Percentiles rank a stretch among this genome's conserved stretches.
Conservation (phyloP, 805 yeast species). For the Candida jianshihensis region DNA sequence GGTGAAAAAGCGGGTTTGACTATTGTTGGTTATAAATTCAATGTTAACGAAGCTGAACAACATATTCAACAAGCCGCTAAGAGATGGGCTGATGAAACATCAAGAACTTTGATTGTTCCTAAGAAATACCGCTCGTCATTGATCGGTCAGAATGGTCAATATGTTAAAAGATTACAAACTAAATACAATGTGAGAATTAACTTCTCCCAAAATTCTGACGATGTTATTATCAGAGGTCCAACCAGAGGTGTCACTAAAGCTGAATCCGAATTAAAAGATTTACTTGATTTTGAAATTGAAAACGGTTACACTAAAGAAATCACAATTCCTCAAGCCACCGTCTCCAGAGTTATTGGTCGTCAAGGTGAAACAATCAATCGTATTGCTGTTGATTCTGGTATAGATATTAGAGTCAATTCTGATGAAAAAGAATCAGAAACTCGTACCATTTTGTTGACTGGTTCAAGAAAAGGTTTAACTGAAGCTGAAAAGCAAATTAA, state of each 20-base stretch:
- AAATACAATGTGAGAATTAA: slow-evolving; percentile 77
- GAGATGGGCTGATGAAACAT: slow-evolving; percentile 77
- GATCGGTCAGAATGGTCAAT: slow-evolving; percentile 78
- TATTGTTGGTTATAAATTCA: slow-evolving; percentile 71
- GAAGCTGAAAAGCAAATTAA: slow-evolving; percentile 61
- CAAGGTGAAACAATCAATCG: slow-evolving; percentile 78
- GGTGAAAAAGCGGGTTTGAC: slow-evolving; percentile 42
- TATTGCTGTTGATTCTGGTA: slow-evolving; percentile 55
- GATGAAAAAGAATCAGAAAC: slow-evolving; percentile 40
- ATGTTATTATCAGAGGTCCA: slow-evolving; percentile 76
- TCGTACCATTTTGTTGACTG: slow-evolving; percentile 65
- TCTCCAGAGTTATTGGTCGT: slow-evolving; percentile 85
- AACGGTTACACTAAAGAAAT: slow-evolving; percentile 67
- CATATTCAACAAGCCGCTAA: slow-evolving; percentile 53
- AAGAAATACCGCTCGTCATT: slow-evolving; percentile 70
- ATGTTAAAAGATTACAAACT: slow-evolving; percentile 78
- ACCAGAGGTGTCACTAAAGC: slow-evolving; percentile 84
- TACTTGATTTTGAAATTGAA: slow-evolving; percentile 80
- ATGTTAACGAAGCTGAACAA: slow-evolving; percentile 64
- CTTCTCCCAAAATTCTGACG: slow-evolving; percentile 60
- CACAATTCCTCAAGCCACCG: slow-evolving; percentile 62
- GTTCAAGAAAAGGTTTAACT: slow-evolving; percentile 68
- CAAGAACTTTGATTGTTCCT: slow-evolving; percentile 62
- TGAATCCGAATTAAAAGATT: slow-evolving; percentile 74
- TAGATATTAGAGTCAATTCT: slow-evolving; percentile 37